Evolutionary conservation across 805 yeast genomes (phyloP), one percentile per base, ranked within the genome.

Genomic region (Wickerhamiella allomyrinae): DNA sequence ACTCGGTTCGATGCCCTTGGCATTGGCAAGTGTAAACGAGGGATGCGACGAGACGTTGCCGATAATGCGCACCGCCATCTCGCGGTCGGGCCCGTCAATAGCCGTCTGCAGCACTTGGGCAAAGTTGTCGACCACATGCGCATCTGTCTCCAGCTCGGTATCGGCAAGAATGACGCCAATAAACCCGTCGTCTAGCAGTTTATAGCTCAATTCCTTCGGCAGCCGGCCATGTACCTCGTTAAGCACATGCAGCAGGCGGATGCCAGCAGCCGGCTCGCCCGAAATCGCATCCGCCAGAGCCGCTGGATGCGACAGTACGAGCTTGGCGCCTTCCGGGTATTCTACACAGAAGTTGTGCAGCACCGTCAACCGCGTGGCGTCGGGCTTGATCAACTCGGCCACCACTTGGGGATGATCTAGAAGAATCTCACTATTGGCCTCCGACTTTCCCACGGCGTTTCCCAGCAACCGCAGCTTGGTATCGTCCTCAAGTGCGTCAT

Each of bases 401-500:
- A 45, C 14, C n/a, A 42, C 44, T 3, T 27, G 40, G 3, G 25
- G 29, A 4, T 37, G 25, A 2, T 14, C n/a, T 13, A 35, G 40
- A 9, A 47, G 40, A n/a, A 35, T 10, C 2, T 20, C 41, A 3
- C 46, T 41, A 29, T 47, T 45, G 14, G 13, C 42, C 21, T 2
- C 25, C 7, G 29, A 37, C 17, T 43, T 31, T 10, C 47, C 47
- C 5, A 49, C 42, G 7, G 47, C 41, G 34, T 49, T 49, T 7
- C 50, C 52, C 5, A 49, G 48, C 3, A 49, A 43, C 17, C 52
- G 24, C 25, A 49, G 38, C 15, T 27, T 23, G 2, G 45, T 40
- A 8, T 43, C 38, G 22, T 49, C 45, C 7, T 22, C 31, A 11
- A 46, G 39, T n/a, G 39, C 29, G 1, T 17, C 41, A 5, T 29